phyloP scores from a whole-genome alignment of 495 filamentous ascomycete genomes.

The Aeminium ludgeri region DNA sequence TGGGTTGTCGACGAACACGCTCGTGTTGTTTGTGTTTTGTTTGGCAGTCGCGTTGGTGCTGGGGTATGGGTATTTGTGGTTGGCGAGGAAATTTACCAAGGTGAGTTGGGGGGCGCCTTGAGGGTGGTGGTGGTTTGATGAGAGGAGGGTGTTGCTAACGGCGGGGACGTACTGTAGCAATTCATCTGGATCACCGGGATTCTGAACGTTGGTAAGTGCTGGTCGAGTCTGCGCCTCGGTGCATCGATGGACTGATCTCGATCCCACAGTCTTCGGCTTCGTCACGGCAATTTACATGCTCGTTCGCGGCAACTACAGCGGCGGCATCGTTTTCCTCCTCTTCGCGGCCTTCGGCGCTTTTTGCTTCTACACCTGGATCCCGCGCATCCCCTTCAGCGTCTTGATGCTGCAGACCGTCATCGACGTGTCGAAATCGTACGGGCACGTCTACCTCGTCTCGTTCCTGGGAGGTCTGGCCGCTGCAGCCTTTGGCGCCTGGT shows the following conservation, averaged over 20 bases:
- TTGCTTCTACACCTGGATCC: slow-evolving; percentile 69
- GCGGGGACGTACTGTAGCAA: slow-evolving; percentile 26
- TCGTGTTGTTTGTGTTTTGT: slow-evolving; percentile 67
- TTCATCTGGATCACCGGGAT: slow-evolving; percentile 79
- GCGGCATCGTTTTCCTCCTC: slow-evolving; percentile 70
- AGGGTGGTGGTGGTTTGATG: background rate
- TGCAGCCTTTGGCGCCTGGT: slow-evolving; percentile 50
- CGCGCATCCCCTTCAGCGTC: slow-evolving; percentile 72
- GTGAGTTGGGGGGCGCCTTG: background rate
- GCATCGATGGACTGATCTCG: too few relatives aligned
- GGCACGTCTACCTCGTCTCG: slow-evolving; percentile 75
- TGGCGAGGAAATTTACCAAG: slow-evolving; percentile 72
- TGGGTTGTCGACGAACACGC: slow-evolving; percentile 63
- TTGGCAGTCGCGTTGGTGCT: slow-evolving; percentile 54
- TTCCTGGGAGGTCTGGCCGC: slow-evolving; percentile 60
- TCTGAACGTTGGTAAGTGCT: slow-evolving; percentile 39
- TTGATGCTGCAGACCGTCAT: slow-evolving; percentile 79
- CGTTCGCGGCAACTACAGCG: slow-evolving; percentile 50
- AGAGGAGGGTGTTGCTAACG: background rate
- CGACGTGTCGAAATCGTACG: slow-evolving; percentile 65
- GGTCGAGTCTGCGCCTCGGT: too few relatives aligned
- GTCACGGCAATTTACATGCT: slow-evolving; percentile 56
- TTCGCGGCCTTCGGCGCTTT: slow-evolving; percentile 68
- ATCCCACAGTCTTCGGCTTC: too few relatives aligned
- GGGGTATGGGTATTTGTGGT: slow-evolving; percentile 57